phyloP scores from a whole-genome alignment of 371 early-diverging fungal species.

The Polyrhizophydium stewartii region DNA sequence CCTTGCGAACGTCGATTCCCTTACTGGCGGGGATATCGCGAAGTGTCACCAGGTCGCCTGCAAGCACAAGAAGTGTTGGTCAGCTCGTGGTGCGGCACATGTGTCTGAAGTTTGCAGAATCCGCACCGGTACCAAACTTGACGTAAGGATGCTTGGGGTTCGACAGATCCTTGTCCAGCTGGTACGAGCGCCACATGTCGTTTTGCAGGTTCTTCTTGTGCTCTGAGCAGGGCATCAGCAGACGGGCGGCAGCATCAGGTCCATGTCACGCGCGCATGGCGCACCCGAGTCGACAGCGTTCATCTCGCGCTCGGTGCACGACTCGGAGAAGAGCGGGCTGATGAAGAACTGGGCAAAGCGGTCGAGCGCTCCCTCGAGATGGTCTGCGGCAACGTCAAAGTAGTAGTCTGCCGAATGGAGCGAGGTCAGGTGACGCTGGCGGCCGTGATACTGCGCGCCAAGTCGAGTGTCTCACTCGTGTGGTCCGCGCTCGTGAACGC shows the following conservation, averaged over 20 bases:
- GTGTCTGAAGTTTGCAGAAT: too few relatives aligned
- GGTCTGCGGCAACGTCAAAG: slow-evolving; percentile 83
- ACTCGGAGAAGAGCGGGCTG: slow-evolving; percentile 77
- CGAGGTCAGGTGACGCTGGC: background rate
- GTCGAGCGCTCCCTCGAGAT: slow-evolving; percentile 89
- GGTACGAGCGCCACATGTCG: slow-evolving; percentile 81
- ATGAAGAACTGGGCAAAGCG: slow-evolving; percentile 92
- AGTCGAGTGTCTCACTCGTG: slow-evolving; percentile 11
- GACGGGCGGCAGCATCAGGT: background rate
- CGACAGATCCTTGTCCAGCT: slow-evolving; percentile 78
- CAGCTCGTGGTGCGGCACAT: background rate
- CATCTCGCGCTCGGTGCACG: slow-evolving; percentile 87
- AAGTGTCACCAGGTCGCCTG: slow-evolving; percentile 75
- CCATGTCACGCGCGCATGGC: background rate
- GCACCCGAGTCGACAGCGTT: slow-evolving; percentile 87
- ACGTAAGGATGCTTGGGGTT: slow-evolving; percentile 77
- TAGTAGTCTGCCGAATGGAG: slow-evolving; percentile 63
- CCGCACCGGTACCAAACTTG: slow-evolving; percentile 75
- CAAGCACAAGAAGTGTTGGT: background rate
- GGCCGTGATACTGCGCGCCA: too few relatives aligned
- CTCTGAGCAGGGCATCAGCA: slow-evolving; percentile 43
- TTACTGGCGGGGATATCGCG: slow-evolving; percentile 60
- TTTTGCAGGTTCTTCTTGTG: slow-evolving; percentile 87
- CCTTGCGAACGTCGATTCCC: slow-evolving; percentile 79
- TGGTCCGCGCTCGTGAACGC: slow-evolving; percentile 78